phyloP scores from a whole-genome alignment of 441 rosid species.

The Croton setiger region DNA sequence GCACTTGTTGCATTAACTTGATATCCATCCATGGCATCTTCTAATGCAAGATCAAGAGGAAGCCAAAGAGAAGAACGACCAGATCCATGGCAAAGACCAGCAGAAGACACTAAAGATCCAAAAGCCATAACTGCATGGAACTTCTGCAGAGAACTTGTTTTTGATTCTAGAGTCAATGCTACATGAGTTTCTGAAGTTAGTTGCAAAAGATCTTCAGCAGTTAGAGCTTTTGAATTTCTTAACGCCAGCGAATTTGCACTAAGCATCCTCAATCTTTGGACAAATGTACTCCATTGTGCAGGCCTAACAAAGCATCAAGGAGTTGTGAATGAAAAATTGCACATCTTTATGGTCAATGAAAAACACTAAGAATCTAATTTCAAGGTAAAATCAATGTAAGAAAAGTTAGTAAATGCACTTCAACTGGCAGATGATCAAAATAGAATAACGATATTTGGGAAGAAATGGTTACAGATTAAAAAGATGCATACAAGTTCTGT shows the following conservation, averaged over 20 bases:
- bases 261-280: constrained; percentile 62
- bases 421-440: not conserved
- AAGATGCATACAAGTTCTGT: constrained; percentile 67
- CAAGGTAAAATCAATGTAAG: not conserved
- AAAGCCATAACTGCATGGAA: constrained; percentile 54
- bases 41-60: constrained; percentile 95
- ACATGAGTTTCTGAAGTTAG: constrained; percentile 49
- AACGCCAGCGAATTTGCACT: constrained; percentile 67
- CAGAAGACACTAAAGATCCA: constrained; percentile 58
- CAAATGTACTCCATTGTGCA: constrained; percentile 65
- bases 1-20: constrained; percentile 90
- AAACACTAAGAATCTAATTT: not conserved
- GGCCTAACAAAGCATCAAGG: constrained; percentile 34
- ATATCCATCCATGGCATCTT: constrained; percentile 96
- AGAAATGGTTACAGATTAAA: constrained; percentile 13
- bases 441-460: constrained; percentile 1
- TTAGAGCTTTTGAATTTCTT: constrained; percentile 55
- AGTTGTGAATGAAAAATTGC: constrained; percentile 20
- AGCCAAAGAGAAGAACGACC: constrained; percentile 85
- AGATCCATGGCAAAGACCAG: constrained; percentile 71
- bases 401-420: not conserved
- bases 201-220: constrained; percentile 61
- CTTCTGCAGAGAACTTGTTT: constrained; percentile 46
- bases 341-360: not conserved
- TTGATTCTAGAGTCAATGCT: constrained; percentile 41